A percentile compares a stretch with the other conserved stretches of the same genome.
Conservation (phyloP, 345 rosid genomes). For the Syzygium aqueum region DNA sequence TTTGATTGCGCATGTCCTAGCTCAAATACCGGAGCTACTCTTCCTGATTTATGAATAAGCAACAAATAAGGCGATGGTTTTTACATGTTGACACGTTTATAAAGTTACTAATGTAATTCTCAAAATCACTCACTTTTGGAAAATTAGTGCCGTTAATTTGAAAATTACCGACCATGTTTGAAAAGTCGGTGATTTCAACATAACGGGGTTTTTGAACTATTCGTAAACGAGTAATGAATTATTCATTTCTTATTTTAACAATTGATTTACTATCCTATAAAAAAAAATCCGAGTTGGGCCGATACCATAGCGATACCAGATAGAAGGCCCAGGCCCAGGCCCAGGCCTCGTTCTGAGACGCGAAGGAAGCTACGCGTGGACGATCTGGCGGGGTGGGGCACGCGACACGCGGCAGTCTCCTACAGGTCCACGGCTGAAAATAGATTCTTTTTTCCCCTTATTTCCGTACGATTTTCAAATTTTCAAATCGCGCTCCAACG, state of each 20-base stretch:
- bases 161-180: not conserved
- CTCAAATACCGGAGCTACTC: too few species aligned
- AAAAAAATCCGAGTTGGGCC: not conserved
- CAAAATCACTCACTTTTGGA: not conserved
- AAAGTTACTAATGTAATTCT: not conserved
- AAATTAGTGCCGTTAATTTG: not conserved
- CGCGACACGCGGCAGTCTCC: not conserved
- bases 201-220: not conserved
- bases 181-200: not conserved
- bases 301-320: not conserved
- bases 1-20: not conserved
- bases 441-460: not conserved
- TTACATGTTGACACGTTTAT: not conserved
- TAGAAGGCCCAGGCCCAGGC: not conserved
- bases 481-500: constrained; percentile 50
- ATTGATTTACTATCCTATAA: not conserved
- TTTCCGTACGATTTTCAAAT: not conserved
- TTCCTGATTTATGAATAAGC: too few species aligned
- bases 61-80: not conserved
- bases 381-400: not conserved
- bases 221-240: rapidly evolving
- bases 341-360: not conserved
- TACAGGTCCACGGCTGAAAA: not conserved
- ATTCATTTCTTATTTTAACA: not conserved
- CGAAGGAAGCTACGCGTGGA: not conserved